phyloP scores from a whole-genome alignment of 169 alveolate genomes.

The Plasmodium sp. region DNA sequence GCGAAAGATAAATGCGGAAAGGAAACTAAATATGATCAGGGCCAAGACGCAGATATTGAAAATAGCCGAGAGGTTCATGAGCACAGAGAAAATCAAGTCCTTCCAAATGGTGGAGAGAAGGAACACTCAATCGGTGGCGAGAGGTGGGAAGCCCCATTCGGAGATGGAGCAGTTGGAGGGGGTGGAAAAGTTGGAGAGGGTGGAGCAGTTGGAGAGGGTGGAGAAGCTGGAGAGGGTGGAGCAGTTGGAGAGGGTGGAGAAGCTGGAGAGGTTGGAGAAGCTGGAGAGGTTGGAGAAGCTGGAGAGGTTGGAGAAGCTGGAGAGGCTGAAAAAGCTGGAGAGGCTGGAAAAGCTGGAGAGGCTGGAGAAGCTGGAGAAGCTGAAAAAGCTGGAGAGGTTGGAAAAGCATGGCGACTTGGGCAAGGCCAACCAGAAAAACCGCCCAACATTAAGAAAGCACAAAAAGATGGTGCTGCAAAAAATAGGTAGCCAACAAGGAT shows the following conservation, averaged over 20 bases:
- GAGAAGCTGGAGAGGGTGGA: not conserved
- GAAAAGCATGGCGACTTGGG: not conserved
- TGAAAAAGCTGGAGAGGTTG: too few relatives aligned
- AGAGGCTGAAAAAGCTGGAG: not conserved
- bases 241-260: not conserved
- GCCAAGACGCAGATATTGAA: conserved; percentile 55
- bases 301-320: not conserved
- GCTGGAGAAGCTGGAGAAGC: too few relatives aligned
- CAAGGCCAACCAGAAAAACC: not conserved
- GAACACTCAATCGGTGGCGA: conserved; percentile 17
- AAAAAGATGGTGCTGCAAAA: conserved; percentile 2
- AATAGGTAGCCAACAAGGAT: not conserved
- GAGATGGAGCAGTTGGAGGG: not conserved
- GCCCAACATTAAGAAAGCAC: not conserved
- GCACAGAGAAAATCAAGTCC: conserved; percentile 35
- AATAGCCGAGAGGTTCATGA: conserved; percentile 54
- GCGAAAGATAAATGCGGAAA: conserved; percentile 18
- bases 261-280: not conserved
- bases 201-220: not conserved
- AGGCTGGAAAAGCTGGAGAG: too few relatives aligned
- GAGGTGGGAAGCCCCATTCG: not conserved
- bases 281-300: not conserved
- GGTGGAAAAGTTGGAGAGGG: not conserved
- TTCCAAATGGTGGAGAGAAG: conserved; percentile 16
- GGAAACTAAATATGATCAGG: conserved; percentile 30